These are phyloP conservation scores for Aspergillus latus DNA, from an alignment of 2,329 filamentous ascomycete genomes.

Conservation along the genomic window DNA sequence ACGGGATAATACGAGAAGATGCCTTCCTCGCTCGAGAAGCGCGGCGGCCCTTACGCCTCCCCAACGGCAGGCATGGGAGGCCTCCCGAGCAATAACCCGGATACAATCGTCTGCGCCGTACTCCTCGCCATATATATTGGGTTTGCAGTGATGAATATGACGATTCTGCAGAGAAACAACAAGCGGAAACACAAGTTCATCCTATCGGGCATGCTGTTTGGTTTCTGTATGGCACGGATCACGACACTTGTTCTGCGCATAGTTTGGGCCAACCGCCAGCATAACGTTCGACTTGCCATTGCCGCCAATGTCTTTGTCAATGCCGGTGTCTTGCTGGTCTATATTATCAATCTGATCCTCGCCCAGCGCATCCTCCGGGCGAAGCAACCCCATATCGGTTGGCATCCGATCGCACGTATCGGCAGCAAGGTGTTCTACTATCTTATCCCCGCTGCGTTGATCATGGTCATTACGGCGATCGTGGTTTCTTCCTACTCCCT, in stretches of 20 bases:
- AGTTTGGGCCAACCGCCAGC: slow-evolving; percentile 52
- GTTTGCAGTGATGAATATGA: slow-evolving; percentile 47
- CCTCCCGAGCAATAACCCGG: slow-evolving; percentile 56
- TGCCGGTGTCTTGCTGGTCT: slow-evolving; percentile 72
- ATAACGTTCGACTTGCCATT: slow-evolving; percentile 51
- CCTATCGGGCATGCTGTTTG: slow-evolving; percentile 47
- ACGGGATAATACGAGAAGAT: background rate
- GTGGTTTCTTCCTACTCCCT: slow-evolving; percentile 69
- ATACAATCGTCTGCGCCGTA: slow-evolving; percentile 65
- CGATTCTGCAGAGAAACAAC: slow-evolving; percentile 46
- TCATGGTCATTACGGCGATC: slow-evolving; percentile 65
- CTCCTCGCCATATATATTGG: slow-evolving; percentile 55
- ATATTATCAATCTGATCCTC: slow-evolving; percentile 75
- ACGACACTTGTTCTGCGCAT: slow-evolving; percentile 53
- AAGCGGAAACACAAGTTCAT: slow-evolving; percentile 50
- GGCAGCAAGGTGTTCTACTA: slow-evolving; percentile 60
- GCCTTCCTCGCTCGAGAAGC: slow-evolving; percentile 13
- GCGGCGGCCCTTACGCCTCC: slow-evolving; percentile 32
- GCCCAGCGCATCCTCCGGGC: slow-evolving; percentile 72
- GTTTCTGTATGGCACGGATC: slow-evolving; percentile 53
- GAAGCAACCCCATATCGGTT: slow-evolving; percentile 69
- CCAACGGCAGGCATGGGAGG: slow-evolving; percentile 40
- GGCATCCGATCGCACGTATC: slow-evolving; percentile 56
- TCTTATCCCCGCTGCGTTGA: slow-evolving; percentile 58
- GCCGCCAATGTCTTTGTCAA: slow-evolving; percentile 68